Base-by-base conservation (phyloP, 805 yeast species). In the Candida fluviatilis region DNA sequence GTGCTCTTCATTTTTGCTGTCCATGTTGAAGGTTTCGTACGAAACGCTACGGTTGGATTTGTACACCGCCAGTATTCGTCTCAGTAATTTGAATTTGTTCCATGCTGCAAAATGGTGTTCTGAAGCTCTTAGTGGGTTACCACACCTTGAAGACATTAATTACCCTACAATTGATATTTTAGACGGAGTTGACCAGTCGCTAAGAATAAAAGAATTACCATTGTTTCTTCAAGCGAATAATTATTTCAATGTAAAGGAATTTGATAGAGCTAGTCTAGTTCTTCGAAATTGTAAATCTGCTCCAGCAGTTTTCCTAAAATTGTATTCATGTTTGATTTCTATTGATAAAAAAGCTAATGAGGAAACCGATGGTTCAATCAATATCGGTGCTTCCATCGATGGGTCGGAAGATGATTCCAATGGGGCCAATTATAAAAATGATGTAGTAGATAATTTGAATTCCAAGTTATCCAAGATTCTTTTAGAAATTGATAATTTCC, bases 241-340 rank as follows among this genome's bases (percentile, higher is more conserved):
- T 0, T 81, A 84, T 53, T 87, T 91, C 66, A 83, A 79, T 51
- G 79, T 87, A 52, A 81, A 84, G 50, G 98, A 93, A 59, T 91
- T 82, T 54, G 91, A 82, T 40, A 63, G 98, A 18, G 84, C 90
- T 40, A 78, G 84, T 4, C 66, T 69, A 48, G 71, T 70, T 11
- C 62, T 93, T 40, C 69, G 68, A 39, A 68, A 69, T 12, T 76
- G 82, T 36, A 55, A 49, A 15, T 68, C 79, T 36, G 66, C 80
- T 0, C 69, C 71, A 36, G 76, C 81, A 3, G 34, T 60, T 23
- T 93, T 90, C 52, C 58, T 89, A 25, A 64, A 78, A 34, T 62
- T 85, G 8, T 91, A 90, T 55, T 67, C 95, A 10, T 65, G 73
- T 49, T 82, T 76, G 52, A 63, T 91, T 15, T 72, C 88, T 28